A percentile compares a stretch with the other conserved stretches of the same genome.
These are phyloP conservation scores for Ocimum tenuiflorum DNA, from an alignment of 257 asterid genomes.

Conservation along the genomic window DNA sequence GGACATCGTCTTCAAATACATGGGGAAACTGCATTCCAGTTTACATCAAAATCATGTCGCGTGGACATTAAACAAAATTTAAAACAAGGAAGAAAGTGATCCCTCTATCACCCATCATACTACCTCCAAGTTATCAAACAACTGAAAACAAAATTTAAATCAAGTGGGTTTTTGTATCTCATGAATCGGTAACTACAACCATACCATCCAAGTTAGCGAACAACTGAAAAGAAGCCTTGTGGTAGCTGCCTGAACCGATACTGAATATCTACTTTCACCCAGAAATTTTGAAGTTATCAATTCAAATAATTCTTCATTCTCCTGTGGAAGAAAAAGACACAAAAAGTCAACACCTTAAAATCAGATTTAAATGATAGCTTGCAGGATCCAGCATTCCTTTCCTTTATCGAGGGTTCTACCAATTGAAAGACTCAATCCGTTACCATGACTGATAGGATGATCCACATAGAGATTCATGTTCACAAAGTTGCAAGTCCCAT, in stretches of 20 bases:
- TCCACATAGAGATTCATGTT: conserved; percentile 13
- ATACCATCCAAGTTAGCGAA: conserved; percentile 86
- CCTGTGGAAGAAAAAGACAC: conserved; percentile 47
- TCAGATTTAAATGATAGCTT: neutral
- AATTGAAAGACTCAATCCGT: no score
- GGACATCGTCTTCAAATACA: conserved; percentile 78
- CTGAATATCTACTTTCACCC: conserved; percentile 61
- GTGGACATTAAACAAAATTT: conserved; percentile 9
- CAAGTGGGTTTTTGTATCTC: neutral
- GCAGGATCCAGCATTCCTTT: neutral
- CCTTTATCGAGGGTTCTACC: no score
- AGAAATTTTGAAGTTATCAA: conserved; percentile 71
- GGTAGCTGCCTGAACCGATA: conserved; percentile 67
- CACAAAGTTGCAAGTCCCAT: neutral
- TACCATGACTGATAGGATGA: no score
- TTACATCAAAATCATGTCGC: conserved; percentile 19
- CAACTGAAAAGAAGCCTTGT: conserved; percentile 89
- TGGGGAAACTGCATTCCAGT: conserved; percentile 81
- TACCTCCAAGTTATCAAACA: no score
- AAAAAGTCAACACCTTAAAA: conserved; percentile 6
- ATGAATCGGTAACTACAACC: conserved; percentile 2
- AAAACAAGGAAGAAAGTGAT: neutral
- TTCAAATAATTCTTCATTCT: conserved; percentile 85
- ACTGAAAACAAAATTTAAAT: neutral
- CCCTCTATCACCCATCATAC: neutral